phyloP scores from a whole-genome alignment of 805 yeast genomes.

The Starmerella gropengiesseri region DNA sequence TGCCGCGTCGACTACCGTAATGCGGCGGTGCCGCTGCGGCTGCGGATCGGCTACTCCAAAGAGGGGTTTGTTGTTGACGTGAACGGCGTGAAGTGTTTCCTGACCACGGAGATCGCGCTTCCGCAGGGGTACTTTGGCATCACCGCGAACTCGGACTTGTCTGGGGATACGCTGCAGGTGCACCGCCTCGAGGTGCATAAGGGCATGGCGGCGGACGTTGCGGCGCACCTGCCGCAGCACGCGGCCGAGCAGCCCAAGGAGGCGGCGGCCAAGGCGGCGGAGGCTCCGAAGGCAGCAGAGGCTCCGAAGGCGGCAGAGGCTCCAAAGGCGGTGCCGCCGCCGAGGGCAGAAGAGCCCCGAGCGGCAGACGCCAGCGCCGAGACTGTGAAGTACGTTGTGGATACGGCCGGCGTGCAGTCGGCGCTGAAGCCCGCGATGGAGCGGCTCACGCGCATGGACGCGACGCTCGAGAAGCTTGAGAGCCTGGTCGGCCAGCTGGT shows the following conservation, averaged over 20 bases:
- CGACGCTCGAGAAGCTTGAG: conserved; percentile 9
- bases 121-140: conserved; percentile 30
- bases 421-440: conserved; percentile 3
- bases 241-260: conserved; percentile 6
- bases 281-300: not conserved
- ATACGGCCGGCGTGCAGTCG: conserved; percentile 1
- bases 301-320: not conserved
- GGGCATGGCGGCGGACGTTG: conserved; percentile 18
- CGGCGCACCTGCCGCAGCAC: conserved; percentile 16
- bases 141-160: conserved; percentile 26
- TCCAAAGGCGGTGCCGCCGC: not conserved
- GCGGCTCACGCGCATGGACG: conserved; percentile 10
- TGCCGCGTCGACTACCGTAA: conserved; percentile 32
- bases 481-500: conserved; percentile 17
- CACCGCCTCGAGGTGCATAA: conserved; percentile 9
- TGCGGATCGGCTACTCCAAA: conserved; percentile 29
- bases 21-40: conserved; percentile 25
- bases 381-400: not conserved
- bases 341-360: not conserved
- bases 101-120: conserved; percentile 27
- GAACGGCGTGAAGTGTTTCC: conserved; percentile 32
- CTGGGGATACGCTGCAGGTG: conserved; percentile 19
- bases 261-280: conserved; percentile 4
- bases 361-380: not conserved
- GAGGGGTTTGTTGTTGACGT: conserved; percentile 30